These are phyloP conservation scores for Camellia granthamiana DNA, from an alignment of 148 eudicot species.

Conservation along the genomic window DNA sequence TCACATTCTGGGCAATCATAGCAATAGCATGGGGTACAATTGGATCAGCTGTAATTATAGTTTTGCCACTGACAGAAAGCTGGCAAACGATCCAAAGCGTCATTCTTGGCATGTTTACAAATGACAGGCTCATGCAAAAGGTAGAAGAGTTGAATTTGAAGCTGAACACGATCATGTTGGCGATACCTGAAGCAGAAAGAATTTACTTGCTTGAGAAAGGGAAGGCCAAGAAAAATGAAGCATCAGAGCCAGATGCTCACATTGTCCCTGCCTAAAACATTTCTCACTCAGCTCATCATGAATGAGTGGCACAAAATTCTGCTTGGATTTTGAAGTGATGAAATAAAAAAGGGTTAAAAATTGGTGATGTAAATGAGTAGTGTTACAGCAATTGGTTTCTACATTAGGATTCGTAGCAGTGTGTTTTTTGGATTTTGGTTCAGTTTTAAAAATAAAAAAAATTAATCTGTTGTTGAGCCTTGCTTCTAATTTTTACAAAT, in stretches of 20 bases:
- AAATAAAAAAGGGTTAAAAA: neutral
- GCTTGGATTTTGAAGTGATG: neutral
- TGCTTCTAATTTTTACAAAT: no score
- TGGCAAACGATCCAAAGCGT: slow-evolving; percentile 70
- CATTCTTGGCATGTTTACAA: slow-evolving; percentile 69
- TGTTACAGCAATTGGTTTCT: no score
- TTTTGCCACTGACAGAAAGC: slow-evolving; percentile 79
- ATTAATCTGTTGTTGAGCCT: no score
- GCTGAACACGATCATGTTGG: slow-evolving; percentile 51
- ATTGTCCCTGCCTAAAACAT: slow-evolving; percentile 12
- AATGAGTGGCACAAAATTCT: neutral
- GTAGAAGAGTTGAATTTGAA: slow-evolving; percentile 61
- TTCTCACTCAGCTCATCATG: neutral
- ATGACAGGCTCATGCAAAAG: slow-evolving; percentile 60
- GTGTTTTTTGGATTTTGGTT: no score
- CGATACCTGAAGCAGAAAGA: slow-evolving; percentile 77
- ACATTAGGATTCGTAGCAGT: no score
- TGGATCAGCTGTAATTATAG: slow-evolving; percentile 77
- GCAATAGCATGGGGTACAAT: slow-evolving; percentile 95
- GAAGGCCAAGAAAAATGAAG: slow-evolving; percentile 53
- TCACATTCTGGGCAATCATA: slow-evolving; percentile 81
- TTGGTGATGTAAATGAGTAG: no score
- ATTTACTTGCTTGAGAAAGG: slow-evolving; percentile 62
- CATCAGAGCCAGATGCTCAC: slow-evolving; percentile 17
- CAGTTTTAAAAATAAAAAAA: no score